phyloP scores from a whole-genome alignment of 2,329 filamentous ascomycete species.

The Venturia carpophila region DNA sequence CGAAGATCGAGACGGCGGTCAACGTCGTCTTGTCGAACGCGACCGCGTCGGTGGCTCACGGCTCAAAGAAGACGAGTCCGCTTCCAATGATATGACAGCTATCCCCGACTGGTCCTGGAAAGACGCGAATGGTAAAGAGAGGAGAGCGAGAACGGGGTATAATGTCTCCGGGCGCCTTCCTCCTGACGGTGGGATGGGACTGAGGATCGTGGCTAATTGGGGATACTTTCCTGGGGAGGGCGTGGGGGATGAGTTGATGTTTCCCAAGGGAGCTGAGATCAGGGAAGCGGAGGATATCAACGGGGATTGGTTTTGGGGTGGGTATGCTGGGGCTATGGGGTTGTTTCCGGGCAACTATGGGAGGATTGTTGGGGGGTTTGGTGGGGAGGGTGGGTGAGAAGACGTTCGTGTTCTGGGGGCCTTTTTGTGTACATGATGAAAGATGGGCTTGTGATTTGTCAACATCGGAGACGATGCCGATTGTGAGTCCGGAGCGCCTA shows the following conservation, averaged over 20 bases:
- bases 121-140: constrained; percentile 29
- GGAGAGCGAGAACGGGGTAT: not conserved
- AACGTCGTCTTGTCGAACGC: constrained; percentile 57
- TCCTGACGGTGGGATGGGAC: constrained; percentile 65
- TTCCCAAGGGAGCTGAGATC: constrained; percentile 76
- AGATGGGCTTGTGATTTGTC: no score
- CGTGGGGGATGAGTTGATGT: constrained; percentile 67
- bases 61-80: constrained; percentile 51
- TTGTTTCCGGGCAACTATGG: constrained; percentile 78
- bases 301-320: constrained; percentile 82
- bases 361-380: constrained; percentile 36
- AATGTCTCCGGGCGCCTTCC: constrained; percentile 46
- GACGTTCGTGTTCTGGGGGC: not conserved
- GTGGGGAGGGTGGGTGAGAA: not conserved
- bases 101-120: constrained; percentile 29
- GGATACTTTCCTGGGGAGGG: constrained; percentile 63
- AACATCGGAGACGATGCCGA: no score
- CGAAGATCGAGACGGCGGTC: constrained; percentile 57
- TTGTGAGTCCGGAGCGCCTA: no score
- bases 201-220: constrained; percentile 60
- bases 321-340: constrained; percentile 72
- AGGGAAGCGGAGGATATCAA: constrained; percentile 80
- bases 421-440: not conserved
- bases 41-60: constrained; percentile 72
- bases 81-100: not conserved